Evolutionary conservation across 805 yeast genomes (phyloP).

Genomic region (Yamadazyma scolyti): DNA sequence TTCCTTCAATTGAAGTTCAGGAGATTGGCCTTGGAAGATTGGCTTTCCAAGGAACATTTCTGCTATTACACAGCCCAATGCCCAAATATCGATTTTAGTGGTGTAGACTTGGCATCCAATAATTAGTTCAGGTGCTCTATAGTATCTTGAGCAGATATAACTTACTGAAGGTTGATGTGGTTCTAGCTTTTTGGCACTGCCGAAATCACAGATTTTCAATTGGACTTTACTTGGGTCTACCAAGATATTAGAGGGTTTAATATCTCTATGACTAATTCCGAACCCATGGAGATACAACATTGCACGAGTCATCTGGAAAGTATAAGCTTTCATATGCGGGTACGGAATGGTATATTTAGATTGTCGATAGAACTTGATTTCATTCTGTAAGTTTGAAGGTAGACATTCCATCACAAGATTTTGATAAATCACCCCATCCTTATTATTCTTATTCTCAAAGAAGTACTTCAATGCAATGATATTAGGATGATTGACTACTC

Average conservation of each 20-base stretch:
- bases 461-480: slow-evolving; percentile 66
- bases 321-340: slow-evolving; percentile 71
- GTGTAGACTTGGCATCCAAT: slow-evolving; percentile 87
- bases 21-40: slow-evolving; percentile 91
- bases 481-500: slow-evolving; percentile 77
- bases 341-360: slow-evolving; percentile 62
- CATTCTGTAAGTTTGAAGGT: slow-evolving; percentile 75
- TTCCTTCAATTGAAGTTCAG: slow-evolving; percentile 83
- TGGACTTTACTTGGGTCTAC: slow-evolving; percentile 67
- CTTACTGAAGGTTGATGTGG: slow-evolving; percentile 85
- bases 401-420: slow-evolving; percentile 85
- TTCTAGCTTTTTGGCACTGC: slow-evolving; percentile 77
- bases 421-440: slow-evolving; percentile 66
- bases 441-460: slow-evolving; percentile 61
- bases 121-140: slow-evolving; percentile 93
- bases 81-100: slow-evolving; percentile 95
- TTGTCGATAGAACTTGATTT: slow-evolving; percentile 65
- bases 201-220: slow-evolving; percentile 80
- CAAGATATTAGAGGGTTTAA: slow-evolving; percentile 77
- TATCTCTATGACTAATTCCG: slow-evolving; percentile 80
- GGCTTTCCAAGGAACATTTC: slow-evolving; percentile 92
- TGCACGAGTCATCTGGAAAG: slow-evolving; percentile 78
- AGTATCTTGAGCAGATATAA: slow-evolving; percentile 93
- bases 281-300: slow-evolving; percentile 79
- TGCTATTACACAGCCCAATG: slow-evolving; percentile 93